These are phyloP conservation scores for Jamesozyma piceae DNA, from an alignment of 805 yeast genomes.

Conservation along the genomic window DNA sequence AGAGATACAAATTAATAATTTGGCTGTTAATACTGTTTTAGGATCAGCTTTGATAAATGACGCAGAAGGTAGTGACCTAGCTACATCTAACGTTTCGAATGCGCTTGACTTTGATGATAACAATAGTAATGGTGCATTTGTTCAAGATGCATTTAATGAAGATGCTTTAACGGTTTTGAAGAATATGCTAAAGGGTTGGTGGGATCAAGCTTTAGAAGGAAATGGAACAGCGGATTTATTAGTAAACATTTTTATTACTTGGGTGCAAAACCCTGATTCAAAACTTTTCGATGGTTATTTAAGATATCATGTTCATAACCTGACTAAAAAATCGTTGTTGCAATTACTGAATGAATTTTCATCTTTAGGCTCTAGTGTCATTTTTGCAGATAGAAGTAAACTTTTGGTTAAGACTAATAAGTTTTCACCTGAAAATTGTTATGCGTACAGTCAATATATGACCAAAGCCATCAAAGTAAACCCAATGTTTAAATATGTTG, in stretches of 20 bases:
- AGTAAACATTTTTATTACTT: conserved; percentile 69
- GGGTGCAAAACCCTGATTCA: conserved; percentile 78
- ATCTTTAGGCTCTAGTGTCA: conserved; percentile 66
- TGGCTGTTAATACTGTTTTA: conserved; percentile 77
- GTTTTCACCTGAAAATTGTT: conserved; percentile 72
- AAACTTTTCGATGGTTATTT: conserved; percentile 66
- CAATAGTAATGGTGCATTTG: conserved; percentile 33
- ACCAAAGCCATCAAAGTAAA: conserved; percentile 68
- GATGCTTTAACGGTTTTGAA: conserved; percentile 65
- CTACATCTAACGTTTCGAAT: conserved; percentile 36
- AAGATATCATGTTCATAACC: conserved; percentile 78
- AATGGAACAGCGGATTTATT: conserved; percentile 70
- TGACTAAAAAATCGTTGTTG: conserved; percentile 70
- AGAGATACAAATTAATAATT: conserved; percentile 69
- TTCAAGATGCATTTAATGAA: conserved; percentile 75
- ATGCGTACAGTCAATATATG: conserved; percentile 81
- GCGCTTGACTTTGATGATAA: not conserved
- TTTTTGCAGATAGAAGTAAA: conserved; percentile 73
- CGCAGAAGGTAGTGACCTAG: conserved; percentile 76
- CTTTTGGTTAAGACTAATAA: conserved; percentile 67
- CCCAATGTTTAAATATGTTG: conserved; percentile 76
- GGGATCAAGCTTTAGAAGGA: conserved; percentile 75
- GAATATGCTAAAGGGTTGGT: conserved; percentile 75
- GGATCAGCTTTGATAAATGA: conserved; percentile 78
- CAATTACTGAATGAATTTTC: conserved; percentile 73